Conservation (phyloP, 495 filamentous ascomycete genomes). For the Trichoderma reesei region DNA sequence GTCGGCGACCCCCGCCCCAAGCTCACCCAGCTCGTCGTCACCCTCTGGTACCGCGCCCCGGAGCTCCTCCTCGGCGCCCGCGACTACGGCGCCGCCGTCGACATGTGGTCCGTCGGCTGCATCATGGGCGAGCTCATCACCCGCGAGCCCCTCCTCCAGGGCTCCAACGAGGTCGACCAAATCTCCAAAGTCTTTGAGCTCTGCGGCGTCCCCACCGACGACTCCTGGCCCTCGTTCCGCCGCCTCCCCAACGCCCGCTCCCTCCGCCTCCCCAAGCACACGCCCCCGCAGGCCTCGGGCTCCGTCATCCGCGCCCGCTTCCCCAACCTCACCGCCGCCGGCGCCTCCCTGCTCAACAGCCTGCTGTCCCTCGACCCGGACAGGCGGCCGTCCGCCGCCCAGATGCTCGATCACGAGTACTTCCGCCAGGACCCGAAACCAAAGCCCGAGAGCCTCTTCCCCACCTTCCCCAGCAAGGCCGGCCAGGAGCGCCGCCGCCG, state of each 20-base stretch:
- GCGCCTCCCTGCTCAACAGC: slow-evolving; percentile 53
- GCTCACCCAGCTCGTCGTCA: slow-evolving; percentile 89
- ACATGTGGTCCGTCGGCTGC: slow-evolving; percentile 95
- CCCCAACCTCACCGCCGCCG: slow-evolving; percentile 68
- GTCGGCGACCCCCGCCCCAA: slow-evolving; percentile 73
- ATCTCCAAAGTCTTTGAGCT: slow-evolving; percentile 68
- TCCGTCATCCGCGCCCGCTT: slow-evolving; percentile 60
- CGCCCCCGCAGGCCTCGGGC: slow-evolving; percentile 26
- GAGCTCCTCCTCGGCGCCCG: slow-evolving; percentile 80
- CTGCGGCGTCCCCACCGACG: slow-evolving; percentile 79
- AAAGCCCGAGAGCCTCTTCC: slow-evolving; percentile 79
- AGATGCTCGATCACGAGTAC: slow-evolving; percentile 69
- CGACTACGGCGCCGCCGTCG: slow-evolving; percentile 66
- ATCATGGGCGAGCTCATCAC: slow-evolving; percentile 89
- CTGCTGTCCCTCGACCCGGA: slow-evolving; percentile 71
- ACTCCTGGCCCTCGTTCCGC: slow-evolving; percentile 78
- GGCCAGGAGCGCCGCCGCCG: slow-evolving; percentile 76
- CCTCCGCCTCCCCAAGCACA: slow-evolving; percentile 58
- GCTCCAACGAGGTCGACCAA: slow-evolving; percentile 91
- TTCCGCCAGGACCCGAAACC: slow-evolving; percentile 84
- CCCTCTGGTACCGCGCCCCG: slow-evolving; percentile 91
- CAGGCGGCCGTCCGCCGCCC: slow-evolving; percentile 53
- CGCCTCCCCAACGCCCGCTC: slow-evolving; percentile 82
- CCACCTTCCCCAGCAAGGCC: slow-evolving; percentile 88
- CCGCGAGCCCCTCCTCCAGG: slow-evolving; percentile 77